A percentile compares a stretch with the other conserved stretches of the same genome.
These are phyloP conservation scores for Leptographium galeiforme DNA, from an alignment of 2,329 filamentous ascomycete species.

Conservation along the genomic window DNA sequence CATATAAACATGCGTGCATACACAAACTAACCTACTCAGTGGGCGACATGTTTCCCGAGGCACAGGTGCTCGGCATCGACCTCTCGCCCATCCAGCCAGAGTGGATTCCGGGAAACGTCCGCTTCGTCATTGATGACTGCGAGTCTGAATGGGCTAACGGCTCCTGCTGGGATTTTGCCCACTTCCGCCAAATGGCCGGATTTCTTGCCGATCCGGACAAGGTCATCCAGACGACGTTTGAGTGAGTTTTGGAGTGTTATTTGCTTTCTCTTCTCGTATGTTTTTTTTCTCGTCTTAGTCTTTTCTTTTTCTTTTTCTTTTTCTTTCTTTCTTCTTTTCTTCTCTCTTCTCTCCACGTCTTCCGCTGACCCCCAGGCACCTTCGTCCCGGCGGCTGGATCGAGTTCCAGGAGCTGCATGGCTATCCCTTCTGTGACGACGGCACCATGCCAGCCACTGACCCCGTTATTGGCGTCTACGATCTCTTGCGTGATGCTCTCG, in stretches of 20 bases:
- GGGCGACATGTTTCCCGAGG: slow-evolving; percentile 26
- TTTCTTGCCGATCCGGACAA: slow-evolving; percentile 37
- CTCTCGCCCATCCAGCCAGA: slow-evolving; percentile 32
- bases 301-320: too few relatives aligned
- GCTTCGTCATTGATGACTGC: slow-evolving; percentile 49
- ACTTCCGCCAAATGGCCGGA: slow-evolving; percentile 34
- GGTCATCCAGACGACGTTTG: slow-evolving; percentile 27
- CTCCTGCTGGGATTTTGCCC: slow-evolving; percentile 41
- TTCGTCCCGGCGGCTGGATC: slow-evolving; percentile 35
- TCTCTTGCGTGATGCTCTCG: slow-evolving; percentile 15
- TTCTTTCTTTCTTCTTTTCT: neutral
- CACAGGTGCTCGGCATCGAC: slow-evolving; percentile 27
- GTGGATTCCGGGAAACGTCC: slow-evolving; percentile 44
- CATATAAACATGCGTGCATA: too few relatives aligned
- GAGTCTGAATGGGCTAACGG: slow-evolving; percentile 44
- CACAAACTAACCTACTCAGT: slow-evolving; percentile 10
- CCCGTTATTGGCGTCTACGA: slow-evolving; percentile 20
- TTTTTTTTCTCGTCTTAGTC: neutral
- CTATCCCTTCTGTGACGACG: slow-evolving; percentile 28
- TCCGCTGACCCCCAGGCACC: slow-evolving; percentile 17
- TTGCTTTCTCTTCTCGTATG: too few relatives aligned
- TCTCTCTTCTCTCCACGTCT: neutral
- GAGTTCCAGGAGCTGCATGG: slow-evolving; percentile 33
- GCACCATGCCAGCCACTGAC: slow-evolving; percentile 27
- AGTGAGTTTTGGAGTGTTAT: slow-evolving; percentile 11